These are phyloP conservation scores for Kewa caespitosa DNA, from an alignment of 179 eudicot genomes.

Conservation along the genomic window DNA sequence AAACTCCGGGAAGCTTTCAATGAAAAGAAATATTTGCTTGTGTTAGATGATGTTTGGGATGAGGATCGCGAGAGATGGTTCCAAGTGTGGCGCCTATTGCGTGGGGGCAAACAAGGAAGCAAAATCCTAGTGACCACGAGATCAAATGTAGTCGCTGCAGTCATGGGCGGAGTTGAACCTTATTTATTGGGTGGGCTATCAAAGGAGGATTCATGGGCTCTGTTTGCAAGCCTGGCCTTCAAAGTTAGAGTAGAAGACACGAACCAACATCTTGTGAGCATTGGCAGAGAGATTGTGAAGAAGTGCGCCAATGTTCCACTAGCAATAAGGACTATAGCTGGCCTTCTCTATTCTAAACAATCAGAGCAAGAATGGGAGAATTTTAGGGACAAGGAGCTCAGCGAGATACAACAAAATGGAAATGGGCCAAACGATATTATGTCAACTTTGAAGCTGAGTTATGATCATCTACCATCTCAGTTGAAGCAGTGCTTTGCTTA, in stretches of 20 bases:
- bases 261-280: neutral
- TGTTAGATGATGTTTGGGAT: constrained; percentile 14
- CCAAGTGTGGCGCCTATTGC: neutral
- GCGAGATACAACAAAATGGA: neutral
- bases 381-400: neutral
- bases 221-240: constrained; percentile 24
- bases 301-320: constrained; percentile 26
- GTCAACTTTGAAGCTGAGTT: constrained; percentile 24
- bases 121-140: constrained; percentile 12
- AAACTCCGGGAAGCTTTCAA: neutral
- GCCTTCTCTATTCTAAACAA: neutral
- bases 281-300: constrained; percentile 15
- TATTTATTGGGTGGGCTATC: constrained; percentile 19
- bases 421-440: neutral
- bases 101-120: neutral
- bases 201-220: constrained; percentile 22
- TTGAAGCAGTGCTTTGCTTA: constrained; percentile 28
- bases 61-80: constrained; percentile 3
- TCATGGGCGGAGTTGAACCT: constrained; percentile 6
- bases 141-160: constrained; percentile 1
- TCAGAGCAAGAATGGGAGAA: constrained; percentile 3
- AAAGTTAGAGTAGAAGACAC: neutral
- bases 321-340: constrained; percentile 17
- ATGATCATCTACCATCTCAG: constrained; percentile 14
- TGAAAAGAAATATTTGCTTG: neutral